These are phyloP conservation scores for Penicillium glabrum DNA, from an alignment of 2,329 filamentous ascomycete genomes.

Conservation along the genomic window DNA sequence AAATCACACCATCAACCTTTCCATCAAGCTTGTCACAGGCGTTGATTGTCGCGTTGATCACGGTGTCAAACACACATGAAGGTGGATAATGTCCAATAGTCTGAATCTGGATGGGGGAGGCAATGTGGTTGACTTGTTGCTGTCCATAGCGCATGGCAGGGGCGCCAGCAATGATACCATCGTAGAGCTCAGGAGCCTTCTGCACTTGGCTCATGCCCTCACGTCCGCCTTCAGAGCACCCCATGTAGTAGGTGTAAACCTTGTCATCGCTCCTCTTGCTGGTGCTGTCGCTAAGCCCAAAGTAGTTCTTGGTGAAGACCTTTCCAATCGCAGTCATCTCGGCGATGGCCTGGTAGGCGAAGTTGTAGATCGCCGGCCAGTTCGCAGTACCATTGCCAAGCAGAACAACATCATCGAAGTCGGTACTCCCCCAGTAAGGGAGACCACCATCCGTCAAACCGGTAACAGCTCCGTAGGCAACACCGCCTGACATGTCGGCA, in stretches of 20 bases:
- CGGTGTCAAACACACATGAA: conserved; percentile 33
- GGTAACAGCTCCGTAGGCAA: conserved; percentile 42
- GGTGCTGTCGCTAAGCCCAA: conserved; percentile 21
- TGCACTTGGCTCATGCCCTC: conserved; percentile 55
- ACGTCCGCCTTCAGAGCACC: conserved; percentile 56
- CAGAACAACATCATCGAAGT: conserved; percentile 40
- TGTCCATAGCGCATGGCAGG: conserved; percentile 49
- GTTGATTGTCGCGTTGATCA: conserved; percentile 54
- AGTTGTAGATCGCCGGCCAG: conserved; percentile 33
- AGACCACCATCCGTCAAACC: conserved; percentile 48
- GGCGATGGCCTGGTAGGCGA: conserved; percentile 50
- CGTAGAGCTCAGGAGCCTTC: conserved; percentile 49
- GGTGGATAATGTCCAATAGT: conserved; percentile 45
- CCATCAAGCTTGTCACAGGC: conserved; percentile 59
- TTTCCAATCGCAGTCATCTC: conserved; percentile 53
- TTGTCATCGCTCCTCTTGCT: conserved; percentile 52
- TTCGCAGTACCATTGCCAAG: conserved; percentile 48
- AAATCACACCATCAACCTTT: conserved; percentile 54
- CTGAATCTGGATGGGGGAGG: conserved; percentile 39
- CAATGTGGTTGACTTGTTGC: conserved; percentile 47
- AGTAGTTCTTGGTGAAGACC: conserved; percentile 44
- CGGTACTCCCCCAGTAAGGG: conserved; percentile 29
- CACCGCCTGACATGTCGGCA: conserved; percentile 34
- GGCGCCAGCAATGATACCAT: conserved; percentile 49
- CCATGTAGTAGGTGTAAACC: conserved; percentile 51